Conservation (phyloP, 768 basidiomycete species). For the Favolaschia claudopus region DNA sequence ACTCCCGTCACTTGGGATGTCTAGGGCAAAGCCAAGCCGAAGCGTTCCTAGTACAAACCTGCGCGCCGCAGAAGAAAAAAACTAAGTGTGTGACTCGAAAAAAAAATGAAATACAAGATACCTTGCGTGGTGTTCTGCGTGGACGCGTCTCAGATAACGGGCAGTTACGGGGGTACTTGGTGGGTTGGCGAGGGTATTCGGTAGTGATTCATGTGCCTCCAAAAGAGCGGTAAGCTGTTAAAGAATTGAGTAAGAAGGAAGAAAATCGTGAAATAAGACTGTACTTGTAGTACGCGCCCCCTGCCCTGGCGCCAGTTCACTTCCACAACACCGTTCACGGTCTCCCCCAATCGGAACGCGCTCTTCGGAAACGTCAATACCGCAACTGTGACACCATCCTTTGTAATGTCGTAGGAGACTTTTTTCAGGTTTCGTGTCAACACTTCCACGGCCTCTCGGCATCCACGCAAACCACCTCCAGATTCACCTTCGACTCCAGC, state of each 20-base stretch:
- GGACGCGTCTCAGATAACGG: conserved; percentile 71
- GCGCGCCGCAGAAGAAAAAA: background rate
- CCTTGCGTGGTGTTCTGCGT: conserved; percentile 86
- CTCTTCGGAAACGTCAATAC: conserved; percentile 92
- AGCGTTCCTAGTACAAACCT: conserved; percentile 70
- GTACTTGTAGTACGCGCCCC: conserved; percentile 84
- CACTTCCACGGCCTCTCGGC: conserved; percentile 89
- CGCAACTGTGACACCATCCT: conserved; percentile 90
- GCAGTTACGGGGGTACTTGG: conserved; percentile 41
- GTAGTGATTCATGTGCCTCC: conserved; percentile 88
- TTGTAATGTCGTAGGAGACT: conserved; percentile 96
- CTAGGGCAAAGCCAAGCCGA: conserved; percentile 86
- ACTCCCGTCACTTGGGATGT: conserved; percentile 91
- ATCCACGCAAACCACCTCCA: conserved; percentile 62
- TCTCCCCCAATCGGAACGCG: conserved; percentile 92
- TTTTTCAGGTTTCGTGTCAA: conserved; percentile 90
- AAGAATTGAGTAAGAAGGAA: background rate
- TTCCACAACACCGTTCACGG: conserved; percentile 87
- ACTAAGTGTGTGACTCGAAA: background rate
- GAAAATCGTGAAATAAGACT: conserved; percentile 26
- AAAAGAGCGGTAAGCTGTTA: conserved; percentile 85
- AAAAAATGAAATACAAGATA: background rate
- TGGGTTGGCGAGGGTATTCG: conserved; percentile 60
- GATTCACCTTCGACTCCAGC: conserved; percentile 45
- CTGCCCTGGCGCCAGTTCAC: conserved; percentile 77